A percentile compares a stretch with the other conserved stretches of the same genome.
Evolutionary conservation across 345 rosid genomes (phyloP).

Genomic region (Cardamine resedifolia): DNA sequence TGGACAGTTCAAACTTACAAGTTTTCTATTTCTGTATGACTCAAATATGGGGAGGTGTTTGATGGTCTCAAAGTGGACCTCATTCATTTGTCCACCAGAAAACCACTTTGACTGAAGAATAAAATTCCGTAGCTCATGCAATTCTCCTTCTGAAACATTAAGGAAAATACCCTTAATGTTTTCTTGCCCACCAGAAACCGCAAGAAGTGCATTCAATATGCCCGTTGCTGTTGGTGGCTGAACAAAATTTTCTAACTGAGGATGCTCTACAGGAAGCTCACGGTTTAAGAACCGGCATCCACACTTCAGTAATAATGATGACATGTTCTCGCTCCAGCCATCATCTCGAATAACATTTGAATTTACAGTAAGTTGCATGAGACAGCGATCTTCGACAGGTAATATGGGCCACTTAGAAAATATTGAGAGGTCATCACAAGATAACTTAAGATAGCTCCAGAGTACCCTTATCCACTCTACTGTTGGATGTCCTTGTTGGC

Average conservation of each 20-base stretch:
- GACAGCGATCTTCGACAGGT: conserved; percentile 72
- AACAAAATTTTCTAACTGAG: conserved; percentile 76
- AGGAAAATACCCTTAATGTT: conserved; percentile 55
- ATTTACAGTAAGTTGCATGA: conserved; percentile 65
- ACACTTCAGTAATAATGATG: conserved; percentile 72
- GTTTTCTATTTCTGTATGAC: conserved; percentile 70
- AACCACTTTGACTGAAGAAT: conserved; percentile 97
- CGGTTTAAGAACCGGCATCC: conserved; percentile 80
- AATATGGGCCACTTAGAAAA: conserved; percentile 95
- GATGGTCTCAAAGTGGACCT: conserved; percentile 58
- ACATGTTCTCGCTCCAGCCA: conserved; percentile 98
- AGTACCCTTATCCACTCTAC: conserved; percentile 71
- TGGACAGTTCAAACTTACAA: conserved; percentile 65
- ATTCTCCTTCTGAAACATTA: conserved; percentile 73
- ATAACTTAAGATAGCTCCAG: conserved; percentile 76
- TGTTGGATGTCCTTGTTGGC: conserved; percentile 76
- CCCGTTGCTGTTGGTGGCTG: conserved; percentile 87
- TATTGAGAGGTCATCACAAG: conserved; percentile 79
- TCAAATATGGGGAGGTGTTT: conserved; percentile 84
- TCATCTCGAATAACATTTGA: conserved; percentile 72
- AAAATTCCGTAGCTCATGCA: conserved; percentile 85
- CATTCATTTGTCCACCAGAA: conserved; percentile 65
- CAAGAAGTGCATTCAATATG: conserved; percentile 72
- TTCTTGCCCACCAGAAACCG: conserved; percentile 65
- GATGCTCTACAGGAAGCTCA: conserved; percentile 71